phyloP scores from a whole-genome alignment of 1,139 yeast genomes.

The Debaryomycetaceae sp. region DNA sequence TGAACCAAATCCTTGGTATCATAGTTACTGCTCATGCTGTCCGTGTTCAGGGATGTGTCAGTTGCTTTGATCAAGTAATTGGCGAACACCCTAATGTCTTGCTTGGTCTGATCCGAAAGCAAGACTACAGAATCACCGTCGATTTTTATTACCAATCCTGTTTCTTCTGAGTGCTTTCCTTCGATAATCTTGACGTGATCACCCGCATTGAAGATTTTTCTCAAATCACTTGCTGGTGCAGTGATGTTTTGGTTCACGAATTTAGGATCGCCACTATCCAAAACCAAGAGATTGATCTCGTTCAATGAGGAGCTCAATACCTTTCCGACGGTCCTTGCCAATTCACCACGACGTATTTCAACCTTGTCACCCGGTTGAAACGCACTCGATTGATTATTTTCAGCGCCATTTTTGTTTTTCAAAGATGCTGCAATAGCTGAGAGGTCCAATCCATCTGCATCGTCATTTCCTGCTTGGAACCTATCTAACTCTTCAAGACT shows the following conservation, averaged over 20 bases:
- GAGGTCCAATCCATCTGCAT: conserved; percentile 75
- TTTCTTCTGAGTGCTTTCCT: conserved; percentile 90
- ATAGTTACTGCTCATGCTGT: conserved; percentile 56
- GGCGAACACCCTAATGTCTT: conserved; percentile 88
- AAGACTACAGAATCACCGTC: conserved; percentile 84
- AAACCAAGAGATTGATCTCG: conserved; percentile 58
- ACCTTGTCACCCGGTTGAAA: conserved; percentile 96
- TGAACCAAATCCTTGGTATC: conserved; percentile 89
- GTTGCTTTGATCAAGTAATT: conserved; percentile 80
- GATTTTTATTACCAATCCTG: conserved; percentile 86
- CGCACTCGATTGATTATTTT: conserved; percentile 31
- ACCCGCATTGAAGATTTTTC: conserved; percentile 86
- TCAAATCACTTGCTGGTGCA: conserved; percentile 75
- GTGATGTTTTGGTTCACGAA: conserved; percentile 49
- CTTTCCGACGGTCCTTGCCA: conserved; percentile 80
- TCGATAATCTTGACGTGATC: conserved; percentile 92
- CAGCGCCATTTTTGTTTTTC: conserved; percentile 48
- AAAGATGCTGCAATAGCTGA: conserved; percentile 81
- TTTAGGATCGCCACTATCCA: conserved; percentile 50
- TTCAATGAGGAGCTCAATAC: conserved; percentile 65
- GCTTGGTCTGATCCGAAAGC: conserved; percentile 82
- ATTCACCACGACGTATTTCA: conserved; percentile 90
- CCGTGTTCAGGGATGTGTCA: conserved; percentile 52
- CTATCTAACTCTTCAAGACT: conserved; percentile 82
- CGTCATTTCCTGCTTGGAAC: conserved; percentile 69